Evolutionary conservation across 805 yeast genomes (phyloP), one percentile per base, ranked within the genome.

Genomic region (Pichia nakasei): DNA sequence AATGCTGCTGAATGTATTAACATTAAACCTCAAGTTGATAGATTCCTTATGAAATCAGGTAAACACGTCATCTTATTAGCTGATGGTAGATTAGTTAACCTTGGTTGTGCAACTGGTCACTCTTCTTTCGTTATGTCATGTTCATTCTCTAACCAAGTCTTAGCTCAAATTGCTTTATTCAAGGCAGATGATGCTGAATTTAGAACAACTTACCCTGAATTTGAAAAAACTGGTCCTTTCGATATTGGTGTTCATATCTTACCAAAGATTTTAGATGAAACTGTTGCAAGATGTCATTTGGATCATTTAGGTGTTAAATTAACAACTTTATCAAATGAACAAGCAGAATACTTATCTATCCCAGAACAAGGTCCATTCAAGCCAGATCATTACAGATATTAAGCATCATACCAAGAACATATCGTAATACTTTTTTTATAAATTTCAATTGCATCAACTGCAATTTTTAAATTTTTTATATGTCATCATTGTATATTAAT

Each of bases 91-190:
- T 83, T 91, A 64, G 97, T 91, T 67, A 91, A 91, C 88, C 79
- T 91, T 67, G 98, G 98, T 63, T 93, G 97, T 77, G 98, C 97
- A 67, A 91, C 97, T 63, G 98, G 98, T 67, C 98, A 91, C 80
- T 85, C 97, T 42, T 87, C 97, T 35, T 91, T 91, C 67, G 98
- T 91, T 65, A 91, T 91, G 98, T 88, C 97, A 52, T 93, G 97
- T 76, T 93, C 97, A 45, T 91, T 91, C 95, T 86, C 97, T 61
- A 91, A 91, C 85, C 98, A 91, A 78, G 97, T 91, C 54, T 78
- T 91, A 67, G 98, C 98, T 60, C 98, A 91, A 77, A 91, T 89
- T 64, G 97, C 97, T 61, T 75, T 89, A 67, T 91, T 76, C 94
- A 91, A 88, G 71, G 80, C 94, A 61, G 63, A 82, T 52, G 88